Evolutionary conservation across 2,329 filamentous ascomycete species (phyloP), one percentile per base, ranked within the genome.

Genomic region (Aspergillus calidoustus): DNA sequence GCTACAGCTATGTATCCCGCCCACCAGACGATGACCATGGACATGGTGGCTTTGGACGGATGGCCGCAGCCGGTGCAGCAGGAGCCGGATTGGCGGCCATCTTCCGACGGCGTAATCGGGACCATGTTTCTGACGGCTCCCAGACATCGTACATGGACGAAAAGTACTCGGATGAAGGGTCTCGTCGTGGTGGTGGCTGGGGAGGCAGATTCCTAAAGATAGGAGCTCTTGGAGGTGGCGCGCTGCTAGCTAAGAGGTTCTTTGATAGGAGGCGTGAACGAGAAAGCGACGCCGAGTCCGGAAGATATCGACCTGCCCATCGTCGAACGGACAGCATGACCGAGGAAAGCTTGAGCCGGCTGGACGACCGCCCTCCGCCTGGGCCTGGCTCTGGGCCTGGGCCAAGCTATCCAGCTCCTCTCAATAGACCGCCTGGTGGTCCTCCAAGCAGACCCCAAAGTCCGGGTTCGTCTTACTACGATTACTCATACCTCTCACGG

Each of bases 71-170:
- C 6, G 84, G 86, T 23, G 83, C 83, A 54, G 80, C 85, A 23
- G 86, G 85, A 7, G 85, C 83, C 38, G 87, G 85, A 25, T 70
- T 89, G 56, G 85, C 84, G 62, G 83, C 83, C 17, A 72, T 89
- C 60, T 76, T 77, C 60, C 66, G 70, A 59, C 71, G 73, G 54
- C 73, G 74, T 53, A 80, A 78, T 61, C 78, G 77, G 63, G 77
- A 80, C 74, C 67, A 79, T 70, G 56, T 71, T 70, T 64, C 81
- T 74, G 72, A 80, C 49, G 74, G 74, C 19, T 80, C 79, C 7
- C 88, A 86, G 0, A 82, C 81, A 4, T 89, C 87, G 55, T 88
- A 87, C 65, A 77, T 81, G 38, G 85, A 89, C 44, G 89, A 92
- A 66, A 91, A 92, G 72, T 84, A 85, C 60, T 85, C 84, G 0